These are phyloP conservation scores for Parietaria judaica DNA, from an alignment of 306 rosid species.

Conservation along the genomic window DNA sequence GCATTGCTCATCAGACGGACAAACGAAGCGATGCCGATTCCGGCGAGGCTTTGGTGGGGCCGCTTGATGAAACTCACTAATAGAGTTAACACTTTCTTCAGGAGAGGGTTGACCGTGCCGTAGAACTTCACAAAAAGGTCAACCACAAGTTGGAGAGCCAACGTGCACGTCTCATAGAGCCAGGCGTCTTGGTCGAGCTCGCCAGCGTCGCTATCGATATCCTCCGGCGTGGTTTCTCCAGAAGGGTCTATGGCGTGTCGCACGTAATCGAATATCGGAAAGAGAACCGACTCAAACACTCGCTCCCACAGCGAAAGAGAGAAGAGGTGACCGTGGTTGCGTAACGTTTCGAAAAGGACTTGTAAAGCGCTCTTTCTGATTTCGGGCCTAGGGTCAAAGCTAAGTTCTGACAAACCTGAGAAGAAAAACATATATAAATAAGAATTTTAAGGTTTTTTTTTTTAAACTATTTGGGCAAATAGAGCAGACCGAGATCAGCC, in stretches of 20 bases:
- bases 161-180: conserved; percentile 98
- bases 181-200: conserved; percentile 94
- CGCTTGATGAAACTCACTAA: conserved; percentile 89
- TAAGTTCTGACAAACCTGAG: conserved; percentile 95
- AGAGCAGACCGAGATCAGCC: not conserved
- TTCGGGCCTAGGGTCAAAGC: conserved; percentile 98
- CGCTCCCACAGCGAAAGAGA: conserved; percentile 91
- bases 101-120: conserved; percentile 76
- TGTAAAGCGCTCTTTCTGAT: conserved; percentile 90
- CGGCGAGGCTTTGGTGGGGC: conserved; percentile 98
- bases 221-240: conserved; percentile 47
- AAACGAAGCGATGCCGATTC: conserved; percentile 98
- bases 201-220: conserved; percentile 35
- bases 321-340: conserved; percentile 96
- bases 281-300: conserved; percentile 85
- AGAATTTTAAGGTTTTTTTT: not conserved
- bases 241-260: conserved; percentile 97
- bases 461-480: not conserved
- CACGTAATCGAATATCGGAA: conserved; percentile 94
- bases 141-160: conserved; percentile 93
- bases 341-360: conserved; percentile 83
- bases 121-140: conserved; percentile 96
- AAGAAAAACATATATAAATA: conserved; percentile 15
- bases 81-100: conserved; percentile 81
- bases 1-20: conserved; percentile 96